Conservation (phyloP, 805 yeast genomes). For the Yarrowia phangngaensis region DNA sequence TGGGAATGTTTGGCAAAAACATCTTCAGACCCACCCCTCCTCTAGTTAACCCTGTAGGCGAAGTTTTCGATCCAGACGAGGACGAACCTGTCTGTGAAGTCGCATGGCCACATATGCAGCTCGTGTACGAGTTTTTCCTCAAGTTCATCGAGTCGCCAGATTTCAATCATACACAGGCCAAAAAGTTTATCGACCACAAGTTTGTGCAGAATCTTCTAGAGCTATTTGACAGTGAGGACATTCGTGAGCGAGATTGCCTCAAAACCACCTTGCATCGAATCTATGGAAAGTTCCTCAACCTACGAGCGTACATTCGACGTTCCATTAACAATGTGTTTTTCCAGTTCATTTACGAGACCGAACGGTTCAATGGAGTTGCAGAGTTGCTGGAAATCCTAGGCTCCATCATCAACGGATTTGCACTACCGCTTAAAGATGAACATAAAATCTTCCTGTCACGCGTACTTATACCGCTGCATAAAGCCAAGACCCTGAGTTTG, state of each 20-base stretch:
- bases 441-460: slow-evolving; percentile 86
- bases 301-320: slow-evolving; percentile 86
- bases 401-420: slow-evolving; percentile 95
- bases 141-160: slow-evolving; percentile 92
- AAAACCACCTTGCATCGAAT: slow-evolving; percentile 94
- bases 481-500: slow-evolving; percentile 78
- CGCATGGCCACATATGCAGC: slow-evolving; percentile 99
- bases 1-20: slow-evolving; percentile 82
- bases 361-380: slow-evolving; percentile 91
- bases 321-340: slow-evolving; percentile 88
- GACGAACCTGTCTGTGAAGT: slow-evolving; percentile 96
- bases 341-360: slow-evolving; percentile 92
- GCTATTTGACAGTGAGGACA: slow-evolving; percentile 93
- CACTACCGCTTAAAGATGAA: slow-evolving; percentile 93
- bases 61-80: slow-evolving; percentile 94
- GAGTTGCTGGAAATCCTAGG: slow-evolving; percentile 94
- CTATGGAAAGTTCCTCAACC: slow-evolving; percentile 87
- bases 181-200: slow-evolving; percentile 87
- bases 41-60: slow-evolving; percentile 96
- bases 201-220: slow-evolving; percentile 79
- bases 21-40: slow-evolving; percentile 96
- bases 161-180: slow-evolving; percentile 88
- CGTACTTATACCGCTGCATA: slow-evolving; percentile 87
- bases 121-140: slow-evolving; percentile 89
- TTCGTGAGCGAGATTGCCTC: slow-evolving; percentile 89